These are phyloP conservation scores for Forsythia viridissima DNA, from an alignment of 257 asterid genomes.

Conservation along the genomic window DNA sequence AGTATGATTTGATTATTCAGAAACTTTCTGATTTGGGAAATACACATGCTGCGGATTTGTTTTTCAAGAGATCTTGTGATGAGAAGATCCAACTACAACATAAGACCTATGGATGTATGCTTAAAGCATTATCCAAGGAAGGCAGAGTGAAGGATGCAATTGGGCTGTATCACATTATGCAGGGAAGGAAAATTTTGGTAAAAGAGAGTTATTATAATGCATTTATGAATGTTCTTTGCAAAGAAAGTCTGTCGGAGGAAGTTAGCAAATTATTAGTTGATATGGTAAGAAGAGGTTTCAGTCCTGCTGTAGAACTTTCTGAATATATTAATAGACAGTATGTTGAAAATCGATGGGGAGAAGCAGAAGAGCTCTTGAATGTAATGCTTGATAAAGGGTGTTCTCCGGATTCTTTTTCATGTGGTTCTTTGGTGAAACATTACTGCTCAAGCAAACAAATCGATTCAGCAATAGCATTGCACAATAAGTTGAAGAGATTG, in stretches of 20 bases:
- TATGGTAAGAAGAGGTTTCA: constrained; percentile 38
- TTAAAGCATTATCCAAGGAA: constrained; percentile 49
- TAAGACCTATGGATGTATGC: constrained; percentile 53
- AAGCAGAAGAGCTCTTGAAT: constrained; percentile 58
- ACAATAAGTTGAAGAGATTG: constrained; percentile 44
- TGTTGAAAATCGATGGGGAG: constrained; percentile 49
- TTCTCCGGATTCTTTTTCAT: constrained; percentile 49
- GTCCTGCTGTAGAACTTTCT: constrained; percentile 45
- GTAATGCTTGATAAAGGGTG: constrained; percentile 43
- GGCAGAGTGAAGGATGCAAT: constrained; percentile 57
- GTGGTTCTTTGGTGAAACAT: constrained; percentile 50
- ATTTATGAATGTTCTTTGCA: constrained; percentile 54
- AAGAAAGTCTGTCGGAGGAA: constrained; percentile 51
- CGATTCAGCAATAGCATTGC: constrained; percentile 60
- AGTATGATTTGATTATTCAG: constrained; percentile 49
- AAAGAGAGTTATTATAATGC: constrained; percentile 44
- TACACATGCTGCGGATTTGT: constrained; percentile 57
- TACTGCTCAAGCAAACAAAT: constrained; percentile 49
- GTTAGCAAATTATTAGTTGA: constrained; percentile 51
- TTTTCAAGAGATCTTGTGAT: constrained; percentile 43
- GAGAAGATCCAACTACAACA: constrained; percentile 41
- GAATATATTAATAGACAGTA: constrained; percentile 43
- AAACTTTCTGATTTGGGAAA: constrained; percentile 52
- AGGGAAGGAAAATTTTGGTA: constrained; percentile 32
- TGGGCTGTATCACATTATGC: constrained; percentile 33